Base-by-base conservation (phyloP, 306 rosid genomes). In the Gastrolobium villosum region DNA sequence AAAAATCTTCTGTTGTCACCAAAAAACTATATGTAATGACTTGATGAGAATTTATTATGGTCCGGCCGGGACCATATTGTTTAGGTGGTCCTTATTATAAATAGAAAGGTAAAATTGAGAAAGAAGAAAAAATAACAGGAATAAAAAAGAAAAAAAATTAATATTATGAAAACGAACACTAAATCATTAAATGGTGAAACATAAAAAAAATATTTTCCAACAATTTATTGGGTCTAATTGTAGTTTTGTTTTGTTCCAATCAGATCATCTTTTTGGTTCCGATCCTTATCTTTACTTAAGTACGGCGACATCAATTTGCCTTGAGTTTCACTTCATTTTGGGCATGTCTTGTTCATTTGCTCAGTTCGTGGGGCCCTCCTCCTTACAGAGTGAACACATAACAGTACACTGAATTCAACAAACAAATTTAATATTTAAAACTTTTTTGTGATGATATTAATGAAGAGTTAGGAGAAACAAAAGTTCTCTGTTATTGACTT, bases 261-360 rank as follows among this genome's bases (percentile, higher is more conserved):
- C 41, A 39, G 0, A 72, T 7, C 2, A 30, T 11, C 10, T 37
- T 6, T 20, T 71, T 52, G 15, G 1, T 34, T 10, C 44, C 15
- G n/a, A 30, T 72, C 6, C n/a, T 50, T 5, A 52, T 13, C 2
- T 7, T 9, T 49, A 36, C 9, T 10, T 10, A 37, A 37, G 62
- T 50, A 10, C 15, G 64, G 30, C 46, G 9, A 20, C 9, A 32
- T 43, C 32, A 54, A 45, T 9, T 46, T 81, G 56, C 72, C 81
- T 81, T 74, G 39, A 8, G 49, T 67, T 74, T 56, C 65, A 81
- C 65, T 76, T 75, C 71, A 81, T 81, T 81, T 66, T 8, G 65
- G 15, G 50, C 74, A 26, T 68, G 62, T 45, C 39, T 0, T 57
- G 53, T 57, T 77, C 50, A 9, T 52, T 34, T 76, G 35, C 35